These are phyloP conservation scores for Haematococcus lacustris DNA, from an alignment of 139 green algal species.

Conservation along the genomic window DNA sequence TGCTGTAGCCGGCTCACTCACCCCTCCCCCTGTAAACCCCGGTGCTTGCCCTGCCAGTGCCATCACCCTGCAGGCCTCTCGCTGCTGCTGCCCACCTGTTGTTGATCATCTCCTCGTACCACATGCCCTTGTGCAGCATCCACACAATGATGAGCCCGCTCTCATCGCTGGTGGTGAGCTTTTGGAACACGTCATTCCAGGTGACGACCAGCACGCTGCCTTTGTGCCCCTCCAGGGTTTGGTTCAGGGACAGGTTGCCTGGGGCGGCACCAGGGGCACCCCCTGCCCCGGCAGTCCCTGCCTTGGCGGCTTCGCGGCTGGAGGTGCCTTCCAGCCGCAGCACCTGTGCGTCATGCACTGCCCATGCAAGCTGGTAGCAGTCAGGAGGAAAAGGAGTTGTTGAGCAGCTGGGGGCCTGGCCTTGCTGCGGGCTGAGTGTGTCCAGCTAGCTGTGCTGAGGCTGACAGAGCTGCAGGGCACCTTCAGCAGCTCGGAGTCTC, in stretches of 20 bases:
- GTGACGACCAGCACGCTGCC: slow-evolving; percentile 43
- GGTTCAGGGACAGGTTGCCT: slow-evolving; percentile 58
- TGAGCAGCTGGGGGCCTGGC: neutral
- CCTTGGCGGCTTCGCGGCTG: slow-evolving; percentile 22
- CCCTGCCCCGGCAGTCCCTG: neutral
- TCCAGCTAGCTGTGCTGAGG: neutral
- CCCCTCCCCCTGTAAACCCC: too few relatives aligned
- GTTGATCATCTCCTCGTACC: slow-evolving; percentile 90
- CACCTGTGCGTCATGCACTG: slow-evolving; percentile 20
- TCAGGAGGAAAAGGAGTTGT: neutral
- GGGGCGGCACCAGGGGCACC: slow-evolving; percentile 2
- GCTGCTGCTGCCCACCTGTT: slow-evolving; percentile 47
- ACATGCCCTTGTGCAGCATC: slow-evolving; percentile 73
- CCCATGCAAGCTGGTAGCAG: neutral
- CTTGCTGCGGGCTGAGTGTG: neutral
- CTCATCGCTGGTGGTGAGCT: slow-evolving; percentile 77
- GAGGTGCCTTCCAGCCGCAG: slow-evolving; percentile 41
- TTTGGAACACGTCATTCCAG: slow-evolving; percentile 74
- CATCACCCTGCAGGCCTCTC: neutral
- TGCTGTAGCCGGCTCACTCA: too few relatives aligned
- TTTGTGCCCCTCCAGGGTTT: slow-evolving; percentile 74
- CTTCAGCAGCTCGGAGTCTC: slow-evolving; percentile 74
- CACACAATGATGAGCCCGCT: slow-evolving; percentile 83
- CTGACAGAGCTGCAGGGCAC: slow-evolving; percentile 18
- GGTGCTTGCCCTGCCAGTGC: too few relatives aligned